Percentiles rank a stretch among this genome's conserved stretches.
These are phyloP conservation scores for Microthyrium microscopicum DNA, from an alignment of 2,329 filamentous ascomycete species.

Conservation along the genomic window DNA sequence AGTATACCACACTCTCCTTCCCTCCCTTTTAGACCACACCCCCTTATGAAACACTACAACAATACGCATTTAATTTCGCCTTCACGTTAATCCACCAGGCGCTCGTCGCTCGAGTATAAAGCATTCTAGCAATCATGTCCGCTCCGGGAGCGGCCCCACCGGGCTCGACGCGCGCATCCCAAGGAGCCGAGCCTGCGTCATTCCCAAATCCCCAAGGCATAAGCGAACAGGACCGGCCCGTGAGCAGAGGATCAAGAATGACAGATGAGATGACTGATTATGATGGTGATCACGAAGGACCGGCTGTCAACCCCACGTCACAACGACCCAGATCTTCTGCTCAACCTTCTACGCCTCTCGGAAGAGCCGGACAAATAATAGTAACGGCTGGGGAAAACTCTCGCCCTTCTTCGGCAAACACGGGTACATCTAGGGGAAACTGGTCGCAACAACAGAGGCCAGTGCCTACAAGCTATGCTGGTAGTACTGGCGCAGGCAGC, in stretches of 20 bases:
- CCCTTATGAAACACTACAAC: background rate
- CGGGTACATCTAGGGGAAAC: constrained; percentile 34
- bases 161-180: background rate
- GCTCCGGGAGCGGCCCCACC: background rate
- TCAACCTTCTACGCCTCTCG: constrained; percentile 18
- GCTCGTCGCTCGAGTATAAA: background rate
- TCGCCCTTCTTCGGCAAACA: constrained; percentile 26
- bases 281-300: constrained; percentile 2
- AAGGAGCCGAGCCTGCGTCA: constrained; percentile 1
- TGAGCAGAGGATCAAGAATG: background rate
- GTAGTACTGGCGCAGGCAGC: constrained; percentile 25
- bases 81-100: constrained; percentile 5
- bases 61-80: constrained; percentile 11
- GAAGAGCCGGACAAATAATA: constrained; percentile 28
- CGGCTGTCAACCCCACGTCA: background rate
- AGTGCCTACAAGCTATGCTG: constrained; percentile 20
- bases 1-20: too few relatives aligned
- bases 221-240: background rate
- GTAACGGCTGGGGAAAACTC: constrained; percentile 31
- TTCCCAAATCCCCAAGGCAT: constrained; percentile 3
- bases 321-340: background rate
- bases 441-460: constrained; percentile 13
- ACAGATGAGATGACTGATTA: constrained; percentile 1
- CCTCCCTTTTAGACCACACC: background rate
- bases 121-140: background rate